Evolutionary conservation across 2,329 filamentous ascomycete species (phyloP).

Genomic region (Hortaea sp.): DNA sequence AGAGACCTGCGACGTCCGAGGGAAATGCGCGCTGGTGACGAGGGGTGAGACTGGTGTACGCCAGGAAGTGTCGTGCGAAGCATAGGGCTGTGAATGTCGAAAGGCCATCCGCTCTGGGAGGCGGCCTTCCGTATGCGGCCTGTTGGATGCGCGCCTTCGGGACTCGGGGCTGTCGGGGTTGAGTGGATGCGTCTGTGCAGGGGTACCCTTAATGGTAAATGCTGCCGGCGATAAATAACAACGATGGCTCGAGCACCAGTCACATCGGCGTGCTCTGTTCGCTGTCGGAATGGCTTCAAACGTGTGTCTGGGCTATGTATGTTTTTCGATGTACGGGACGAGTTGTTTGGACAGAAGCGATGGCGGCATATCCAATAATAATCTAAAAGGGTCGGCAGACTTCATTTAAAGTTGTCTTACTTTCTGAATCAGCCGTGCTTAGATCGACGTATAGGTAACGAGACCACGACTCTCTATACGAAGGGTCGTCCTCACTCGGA

Average conservation of each 20-base stretch:
- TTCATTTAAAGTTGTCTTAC: neutral
- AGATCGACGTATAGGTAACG: too few species aligned
- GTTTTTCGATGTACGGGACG: too few species aligned
- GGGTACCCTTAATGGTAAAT: neutral
- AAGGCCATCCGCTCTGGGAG: neutral
- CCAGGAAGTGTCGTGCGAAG: neutral
- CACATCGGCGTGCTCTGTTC: too few species aligned
- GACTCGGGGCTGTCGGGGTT: neutral
- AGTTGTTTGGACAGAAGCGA: too few species aligned
- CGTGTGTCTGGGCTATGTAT: too few species aligned
- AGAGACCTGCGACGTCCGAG: neutral
- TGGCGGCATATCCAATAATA: too few species aligned
- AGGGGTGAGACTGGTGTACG: slow-evolving; percentile 2
- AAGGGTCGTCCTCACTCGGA: too few species aligned
- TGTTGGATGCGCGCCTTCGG: neutral
- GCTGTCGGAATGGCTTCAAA: too few species aligned
- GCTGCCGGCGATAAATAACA: too few species aligned
- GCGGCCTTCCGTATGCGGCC: neutral
- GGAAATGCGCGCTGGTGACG: neutral
- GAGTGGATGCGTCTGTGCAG: neutral
- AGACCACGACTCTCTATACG: too few species aligned
- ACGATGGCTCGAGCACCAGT: too few species aligned
- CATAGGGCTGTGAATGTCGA: neutral
- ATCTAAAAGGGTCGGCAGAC: neutral
- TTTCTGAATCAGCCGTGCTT: neutral